Evolutionary conservation across 305 asterid species (phyloP).

Genomic region (Fraxinus sp.): DNA sequence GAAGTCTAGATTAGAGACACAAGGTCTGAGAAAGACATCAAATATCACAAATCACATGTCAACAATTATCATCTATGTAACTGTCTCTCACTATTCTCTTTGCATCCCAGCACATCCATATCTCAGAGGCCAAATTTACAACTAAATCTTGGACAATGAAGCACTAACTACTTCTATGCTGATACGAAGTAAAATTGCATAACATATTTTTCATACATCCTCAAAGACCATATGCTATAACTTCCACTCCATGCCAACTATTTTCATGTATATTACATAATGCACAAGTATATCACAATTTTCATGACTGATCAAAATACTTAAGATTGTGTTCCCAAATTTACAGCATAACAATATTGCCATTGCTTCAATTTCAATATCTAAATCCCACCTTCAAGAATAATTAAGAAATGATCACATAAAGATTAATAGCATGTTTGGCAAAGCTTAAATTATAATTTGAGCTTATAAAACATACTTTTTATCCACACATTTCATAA

Average conservation of each 20-base stretch:
- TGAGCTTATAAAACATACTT: background rate
- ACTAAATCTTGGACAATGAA: constrained; percentile 7
- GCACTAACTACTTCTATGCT: background rate
- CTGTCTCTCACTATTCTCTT: background rate
- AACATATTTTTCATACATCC: constrained; percentile 5
- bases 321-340: background rate
- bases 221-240: background rate
- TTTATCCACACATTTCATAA: background rate
- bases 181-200: background rate
- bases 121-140: background rate
- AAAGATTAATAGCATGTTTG: background rate
- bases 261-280: background rate
- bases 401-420: constrained; percentile 16
- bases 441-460: background rate
- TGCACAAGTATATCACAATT: background rate
- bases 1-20: constrained; percentile 2
- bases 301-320: background rate
- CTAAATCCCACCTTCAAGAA: constrained; percentile 7
- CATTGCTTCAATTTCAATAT: background rate
- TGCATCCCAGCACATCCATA: background rate
- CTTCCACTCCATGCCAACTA: background rate
- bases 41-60: background rate
- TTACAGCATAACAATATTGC: background rate
- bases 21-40: background rate
- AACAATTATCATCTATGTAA: background rate